Evolutionary conservation across 1,284 basidiomycete species (phyloP), one percentile per base, ranked within the genome.

Genomic region (Irpex sp.): DNA sequence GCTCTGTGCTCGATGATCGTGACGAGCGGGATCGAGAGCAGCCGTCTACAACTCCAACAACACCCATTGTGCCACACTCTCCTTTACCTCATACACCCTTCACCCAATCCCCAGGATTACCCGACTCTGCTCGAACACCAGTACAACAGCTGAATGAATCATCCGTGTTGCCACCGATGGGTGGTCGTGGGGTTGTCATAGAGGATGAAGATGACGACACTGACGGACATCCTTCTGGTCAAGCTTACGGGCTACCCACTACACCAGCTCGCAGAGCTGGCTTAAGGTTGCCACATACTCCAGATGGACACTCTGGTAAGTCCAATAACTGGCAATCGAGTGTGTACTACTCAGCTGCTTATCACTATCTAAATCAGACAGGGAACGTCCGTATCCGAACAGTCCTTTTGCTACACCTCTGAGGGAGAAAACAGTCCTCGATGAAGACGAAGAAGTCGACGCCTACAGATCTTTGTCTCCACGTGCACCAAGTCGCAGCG

Each of bases 351-450:
- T 84, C 31, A 85, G 81, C 68, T 65, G 86, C 57, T 78, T 77
- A 5, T 69, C 81, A 55, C 77, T 82, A 58, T 76, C 78, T 8
- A 76, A 81, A 19, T 82, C 81, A n/a, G 76, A 61, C 57, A 65
- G 81, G 62, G 82, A 81, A 59, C 87, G 88, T 61, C 53, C 72
- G 11, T 87, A 88, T 72, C 83, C 87, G 3, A 83, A 80, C 53
- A 92, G 88, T 72, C 89, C 90, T 9, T 92, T 90, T 68, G 81
- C 82, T n/a, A 85, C 84, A 1, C 90, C 89, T 0, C 71, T 88
- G 61, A 85, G 83, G 72, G 89, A 91, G 72, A 78, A 79, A 43
- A 74, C 76, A 51, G 58, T 58, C 50, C 75, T 75, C 19, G 85
- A 88, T 49, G 88, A 88, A 11, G 87, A 87, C 15, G 82, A 81